Conservation (phyloP, 2,329 filamentous ascomycete species). For the Colletotrichum magnum region DNA sequence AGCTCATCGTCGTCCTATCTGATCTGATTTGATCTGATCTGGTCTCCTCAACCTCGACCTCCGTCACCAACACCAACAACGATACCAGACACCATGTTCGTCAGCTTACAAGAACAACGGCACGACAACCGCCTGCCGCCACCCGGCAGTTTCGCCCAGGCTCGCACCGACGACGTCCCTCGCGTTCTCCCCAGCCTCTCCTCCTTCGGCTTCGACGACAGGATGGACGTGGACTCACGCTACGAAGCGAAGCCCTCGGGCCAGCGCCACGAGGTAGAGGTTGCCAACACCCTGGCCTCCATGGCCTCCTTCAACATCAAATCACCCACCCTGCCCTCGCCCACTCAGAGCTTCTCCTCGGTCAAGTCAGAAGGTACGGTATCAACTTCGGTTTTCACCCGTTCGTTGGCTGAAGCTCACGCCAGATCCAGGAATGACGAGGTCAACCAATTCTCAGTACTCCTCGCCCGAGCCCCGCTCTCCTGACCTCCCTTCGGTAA, state of each 20-base stretch:
- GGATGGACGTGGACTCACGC: constrained; percentile 31
- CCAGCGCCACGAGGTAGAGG: constrained; percentile 36
- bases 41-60: neutral
- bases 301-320: constrained; percentile 41
- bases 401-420: constrained; percentile 12
- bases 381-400: too few species aligned
- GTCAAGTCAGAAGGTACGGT: constrained; percentile 33
- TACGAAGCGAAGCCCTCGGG: constrained; percentile 28
- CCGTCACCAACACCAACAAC: neutral
- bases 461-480: constrained; percentile 34
- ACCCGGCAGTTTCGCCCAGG: constrained; percentile 18
- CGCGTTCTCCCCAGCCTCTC: constrained; percentile 35
- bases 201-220: constrained; percentile 36
- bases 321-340: constrained; percentile 33
- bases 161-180: constrained; percentile 27
- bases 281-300: constrained; percentile 36
- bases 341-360: constrained; percentile 37
- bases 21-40: too few species aligned
- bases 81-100: constrained; percentile 32
- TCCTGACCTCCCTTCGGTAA: constrained; percentile 34
- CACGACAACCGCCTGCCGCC: constrained; percentile 32
- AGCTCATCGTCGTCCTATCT: too few species aligned
- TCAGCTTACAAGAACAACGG: constrained; percentile 38
- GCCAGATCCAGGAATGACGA: constrained; percentile 33
- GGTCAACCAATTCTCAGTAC: constrained; percentile 38